phyloP scores from a whole-genome alignment of 2,329 filamentous ascomycete species.

The Calonectria hawksworthii region DNA sequence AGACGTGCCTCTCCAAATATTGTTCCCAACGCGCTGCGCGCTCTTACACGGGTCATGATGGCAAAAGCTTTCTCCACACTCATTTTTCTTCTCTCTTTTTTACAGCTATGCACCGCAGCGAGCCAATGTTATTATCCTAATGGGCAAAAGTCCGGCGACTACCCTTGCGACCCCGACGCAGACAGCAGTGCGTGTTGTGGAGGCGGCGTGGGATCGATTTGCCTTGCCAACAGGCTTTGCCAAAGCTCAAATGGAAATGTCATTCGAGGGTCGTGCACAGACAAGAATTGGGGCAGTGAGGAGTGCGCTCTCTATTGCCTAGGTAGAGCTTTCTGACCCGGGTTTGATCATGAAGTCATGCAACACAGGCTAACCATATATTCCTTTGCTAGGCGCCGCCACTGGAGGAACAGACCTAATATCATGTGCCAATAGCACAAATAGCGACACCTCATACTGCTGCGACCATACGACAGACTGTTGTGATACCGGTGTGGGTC shows the following conservation, averaged over 20 bases:
- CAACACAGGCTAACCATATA: too few species aligned
- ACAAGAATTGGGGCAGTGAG: constrained; percentile 37
- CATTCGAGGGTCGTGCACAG: constrained; percentile 42
- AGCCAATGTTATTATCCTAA: constrained; percentile 40
- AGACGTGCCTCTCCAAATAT: too few species aligned
- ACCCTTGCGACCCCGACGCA: constrained; percentile 36
- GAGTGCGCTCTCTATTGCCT: constrained; percentile 38
- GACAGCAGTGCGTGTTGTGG: constrained; percentile 40
- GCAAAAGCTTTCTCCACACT: background rate
- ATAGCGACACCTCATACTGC: constrained; percentile 42
- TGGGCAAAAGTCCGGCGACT: constrained; percentile 25
- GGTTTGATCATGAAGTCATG: background rate
- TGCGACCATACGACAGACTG: constrained; percentile 42
- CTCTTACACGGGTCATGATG: too few species aligned
- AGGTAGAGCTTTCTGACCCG: background rate
- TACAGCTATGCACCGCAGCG: constrained; percentile 18
- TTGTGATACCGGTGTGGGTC: constrained; percentile 42
- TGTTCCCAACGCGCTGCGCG: too few species aligned
- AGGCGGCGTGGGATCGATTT: constrained; percentile 35
- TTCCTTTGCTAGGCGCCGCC: constrained; percentile 28
- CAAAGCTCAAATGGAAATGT: constrained; percentile 36
- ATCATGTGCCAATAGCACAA: constrained; percentile 44
- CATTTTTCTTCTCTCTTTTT: constrained; percentile 16
- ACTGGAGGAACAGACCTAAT: constrained; percentile 44
- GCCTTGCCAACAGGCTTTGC: constrained; percentile 42